phyloP scores from a whole-genome alignment of 2,329 filamentous ascomycete genomes.

The Phoma sp. region DNA sequence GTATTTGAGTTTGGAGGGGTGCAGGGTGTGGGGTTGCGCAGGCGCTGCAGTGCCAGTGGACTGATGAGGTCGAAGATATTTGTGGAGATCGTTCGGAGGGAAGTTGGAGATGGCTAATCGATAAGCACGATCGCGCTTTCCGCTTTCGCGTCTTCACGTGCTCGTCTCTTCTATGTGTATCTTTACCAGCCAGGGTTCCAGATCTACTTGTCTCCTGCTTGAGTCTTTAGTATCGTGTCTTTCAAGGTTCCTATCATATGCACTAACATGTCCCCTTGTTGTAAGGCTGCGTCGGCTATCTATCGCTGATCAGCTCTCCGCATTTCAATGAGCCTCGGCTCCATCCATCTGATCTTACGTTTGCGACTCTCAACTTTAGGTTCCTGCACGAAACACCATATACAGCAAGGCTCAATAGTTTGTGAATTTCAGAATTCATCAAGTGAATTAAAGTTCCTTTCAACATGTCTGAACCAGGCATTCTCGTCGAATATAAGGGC shows the following conservation, averaged over 20 bases:
- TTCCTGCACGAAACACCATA: not conserved
- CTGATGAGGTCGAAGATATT: conserved; percentile 21
- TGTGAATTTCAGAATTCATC: not conserved
- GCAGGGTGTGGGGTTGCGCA: conserved; percentile 3
- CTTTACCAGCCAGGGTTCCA: too few species aligned
- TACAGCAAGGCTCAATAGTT: not conserved
- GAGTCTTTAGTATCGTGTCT: too few species aligned
- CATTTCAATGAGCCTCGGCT: conserved; percentile 15
- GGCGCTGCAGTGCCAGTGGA: not conserved
- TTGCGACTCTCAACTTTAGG: conserved; percentile 5
- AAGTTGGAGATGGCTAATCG: conserved; percentile 19
- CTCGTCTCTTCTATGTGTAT: not conserved
- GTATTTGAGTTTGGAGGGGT: conserved; percentile 3
- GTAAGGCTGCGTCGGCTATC: conserved; percentile 8
- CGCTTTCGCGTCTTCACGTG: conserved; percentile 4
- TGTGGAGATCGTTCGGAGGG: conserved; percentile 33
- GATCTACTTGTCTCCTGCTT: too few species aligned
- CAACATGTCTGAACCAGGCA: conserved; percentile 54
- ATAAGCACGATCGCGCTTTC: conserved; percentile 7
- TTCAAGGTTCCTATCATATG: too few species aligned
- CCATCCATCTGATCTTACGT: conserved; percentile 6
- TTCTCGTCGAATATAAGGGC: conserved; percentile 68
- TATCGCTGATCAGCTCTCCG: conserved; percentile 4
- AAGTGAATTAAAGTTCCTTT: not conserved
- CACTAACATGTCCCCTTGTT: not conserved